Conservation (phyloP, 768 basidiomycete genomes). For the Boletellus ananas region DNA sequence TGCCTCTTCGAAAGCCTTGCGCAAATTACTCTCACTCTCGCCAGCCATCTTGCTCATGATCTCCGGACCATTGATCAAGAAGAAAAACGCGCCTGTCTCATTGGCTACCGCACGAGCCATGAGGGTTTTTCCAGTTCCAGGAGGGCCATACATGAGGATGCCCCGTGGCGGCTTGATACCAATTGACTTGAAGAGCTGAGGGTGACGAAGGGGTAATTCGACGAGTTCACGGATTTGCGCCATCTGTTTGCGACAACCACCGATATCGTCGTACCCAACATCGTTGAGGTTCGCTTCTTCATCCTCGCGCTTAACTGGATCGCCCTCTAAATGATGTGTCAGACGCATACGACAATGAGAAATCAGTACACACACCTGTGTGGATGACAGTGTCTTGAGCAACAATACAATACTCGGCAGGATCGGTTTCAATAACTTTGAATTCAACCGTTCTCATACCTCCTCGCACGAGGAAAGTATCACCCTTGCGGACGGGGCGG, state of each 20-base stretch:
- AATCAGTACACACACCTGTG: slow-evolving; percentile 48
- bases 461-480: slow-evolving; percentile 98
- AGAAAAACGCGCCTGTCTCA: slow-evolving; percentile 99
- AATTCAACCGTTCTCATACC: slow-evolving; percentile 99
- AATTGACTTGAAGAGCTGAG: slow-evolving; percentile 99
- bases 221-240: slow-evolving; percentile 99
- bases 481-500: slow-evolving; percentile 93
- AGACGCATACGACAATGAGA: neutral
- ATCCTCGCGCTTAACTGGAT: slow-evolving; percentile 97
- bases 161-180: slow-evolving; percentile 99
- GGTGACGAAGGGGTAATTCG: slow-evolving; percentile 95
- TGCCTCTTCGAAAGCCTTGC: slow-evolving; percentile 99
- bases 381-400: slow-evolving; percentile 99
- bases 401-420: slow-evolving; percentile 97
- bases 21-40: slow-evolving; percentile 93
- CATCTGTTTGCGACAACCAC: slow-evolving; percentile 99
- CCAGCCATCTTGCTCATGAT: slow-evolving; percentile 99
- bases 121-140: slow-evolving; percentile 98
- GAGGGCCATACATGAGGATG: slow-evolving; percentile 98
- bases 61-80: slow-evolving; percentile 99
- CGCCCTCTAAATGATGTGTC: slow-evolving; percentile 65
- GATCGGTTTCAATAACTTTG: slow-evolving; percentile 98
- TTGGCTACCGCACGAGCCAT: slow-evolving; percentile 99
- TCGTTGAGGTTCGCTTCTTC: slow-evolving; percentile 96
- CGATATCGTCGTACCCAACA: slow-evolving; percentile 99